Conservation (phyloP, 805 yeast species). For the Yamadazyma paraphyllophila region DNA sequence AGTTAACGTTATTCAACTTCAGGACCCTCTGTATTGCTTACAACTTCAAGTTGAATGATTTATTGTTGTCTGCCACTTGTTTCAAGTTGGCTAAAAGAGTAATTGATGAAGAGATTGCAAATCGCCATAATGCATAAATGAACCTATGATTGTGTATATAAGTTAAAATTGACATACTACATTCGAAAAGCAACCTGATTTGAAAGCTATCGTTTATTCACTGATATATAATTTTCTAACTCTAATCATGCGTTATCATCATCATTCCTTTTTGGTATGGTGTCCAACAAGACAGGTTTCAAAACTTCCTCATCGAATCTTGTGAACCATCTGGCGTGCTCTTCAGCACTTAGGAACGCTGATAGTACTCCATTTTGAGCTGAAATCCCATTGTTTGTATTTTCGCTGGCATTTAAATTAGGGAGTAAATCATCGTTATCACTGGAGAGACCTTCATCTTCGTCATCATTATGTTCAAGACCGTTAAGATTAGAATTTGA, state of each 20-base stretch:
- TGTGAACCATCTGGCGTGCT: slow-evolving; percentile 87
- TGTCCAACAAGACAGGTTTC: slow-evolving; percentile 85
- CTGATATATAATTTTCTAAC: neutral
- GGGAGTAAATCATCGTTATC: slow-evolving; percentile 40
- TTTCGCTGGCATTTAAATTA: neutral
- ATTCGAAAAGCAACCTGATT: no score
- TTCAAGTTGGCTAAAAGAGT: slow-evolving; percentile 72
- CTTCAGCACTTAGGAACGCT: slow-evolving; percentile 54
- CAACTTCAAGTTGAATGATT: slow-evolving; percentile 61
- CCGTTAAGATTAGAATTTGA: slow-evolving; percentile 11
- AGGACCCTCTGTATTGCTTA: slow-evolving; percentile 63
- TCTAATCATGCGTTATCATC: slow-evolving; percentile 3
- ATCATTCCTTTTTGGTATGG: slow-evolving; percentile 29
- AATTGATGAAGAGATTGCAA: slow-evolving; percentile 57
- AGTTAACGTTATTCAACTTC: slow-evolving; percentile 61
- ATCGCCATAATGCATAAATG: neutral
- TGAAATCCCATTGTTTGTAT: neutral
- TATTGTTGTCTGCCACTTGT: slow-evolving; percentile 60
- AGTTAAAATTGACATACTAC: neutral
- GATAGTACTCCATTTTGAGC: slow-evolving; percentile 33
- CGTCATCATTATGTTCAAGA: slow-evolving; percentile 19
- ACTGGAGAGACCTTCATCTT: slow-evolving; percentile 22
- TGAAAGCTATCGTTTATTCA: no score
- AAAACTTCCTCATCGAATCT: slow-evolving; percentile 90
- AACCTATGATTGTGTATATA: neutral